Conservation (phyloP, 805 yeast genomes). For the Monosporozyma siamensis region DNA sequence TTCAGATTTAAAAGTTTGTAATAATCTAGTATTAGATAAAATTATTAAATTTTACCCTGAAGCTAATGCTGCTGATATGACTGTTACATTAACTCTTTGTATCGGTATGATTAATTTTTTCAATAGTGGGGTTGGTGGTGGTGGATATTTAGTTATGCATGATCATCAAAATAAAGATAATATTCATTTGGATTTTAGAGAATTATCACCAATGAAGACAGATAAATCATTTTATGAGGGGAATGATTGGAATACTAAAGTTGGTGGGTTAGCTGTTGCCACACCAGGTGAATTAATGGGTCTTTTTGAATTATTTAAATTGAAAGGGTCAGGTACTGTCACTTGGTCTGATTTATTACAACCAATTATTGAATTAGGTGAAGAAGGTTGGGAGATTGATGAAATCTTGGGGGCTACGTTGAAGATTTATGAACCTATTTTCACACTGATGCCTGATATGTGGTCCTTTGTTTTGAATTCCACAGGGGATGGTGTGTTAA, state of each 20-base stretch:
- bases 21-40: slow-evolving; percentile 18
- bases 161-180: slow-evolving; percentile 35
- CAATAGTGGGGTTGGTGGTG: slow-evolving; percentile 90
- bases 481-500: slow-evolving; percentile 29
- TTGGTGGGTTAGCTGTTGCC: slow-evolving; percentile 84
- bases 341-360: slow-evolving; percentile 63
- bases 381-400: slow-evolving; percentile 53
- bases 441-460: slow-evolving; percentile 28
- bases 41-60: slow-evolving; percentile 25
- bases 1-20: slow-evolving; percentile 32
- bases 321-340: slow-evolving; percentile 63
- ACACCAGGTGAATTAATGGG: slow-evolving; percentile 92
- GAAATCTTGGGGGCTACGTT: slow-evolving; percentile 39
- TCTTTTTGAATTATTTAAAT: slow-evolving; percentile 46
- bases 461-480: slow-evolving; percentile 50
- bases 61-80: slow-evolving; percentile 91
- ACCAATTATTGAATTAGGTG: slow-evolving; percentile 63
- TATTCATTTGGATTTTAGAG: slow-evolving; percentile 74
- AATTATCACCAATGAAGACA: slow-evolving; percentile 66
- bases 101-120: slow-evolving; percentile 77
- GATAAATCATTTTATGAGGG: slow-evolving; percentile 8
- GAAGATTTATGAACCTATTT: slow-evolving; percentile 29
- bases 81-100: slow-evolving; percentile 80
- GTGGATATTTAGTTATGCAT: slow-evolving; percentile 51
- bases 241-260: slow-evolving; percentile 41